Evolutionary conservation across 306 rosid genomes (phyloP).

Genomic region (Lagenaria siceraria): DNA sequence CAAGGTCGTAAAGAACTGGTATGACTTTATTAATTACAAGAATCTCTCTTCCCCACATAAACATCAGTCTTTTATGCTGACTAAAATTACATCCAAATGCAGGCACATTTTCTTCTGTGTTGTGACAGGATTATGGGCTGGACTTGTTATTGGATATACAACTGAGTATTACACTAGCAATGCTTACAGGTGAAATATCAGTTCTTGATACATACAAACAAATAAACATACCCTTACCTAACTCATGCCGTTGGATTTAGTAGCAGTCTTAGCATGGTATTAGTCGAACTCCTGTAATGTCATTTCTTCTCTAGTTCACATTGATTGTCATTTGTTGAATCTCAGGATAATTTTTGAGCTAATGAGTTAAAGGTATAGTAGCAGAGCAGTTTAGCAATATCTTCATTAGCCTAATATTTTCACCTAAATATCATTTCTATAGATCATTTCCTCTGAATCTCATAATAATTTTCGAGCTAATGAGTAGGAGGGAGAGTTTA

Average conservation of each 20-base stretch:
- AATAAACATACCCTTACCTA: not conserved
- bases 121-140: conserved; percentile 61
- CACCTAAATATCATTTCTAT: too few relatives aligned
- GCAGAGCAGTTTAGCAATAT: not conserved
- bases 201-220: not conserved
- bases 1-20: conserved; percentile 57
- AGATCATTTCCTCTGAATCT: not conserved
- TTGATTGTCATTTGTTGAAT: not conserved
- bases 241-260: not conserved
- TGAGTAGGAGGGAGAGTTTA: not conserved
- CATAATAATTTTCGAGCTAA: not conserved
- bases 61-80: not conserved
- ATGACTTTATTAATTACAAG: not conserved
- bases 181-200: conserved; percentile 46
- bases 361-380: not conserved
- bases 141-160: conserved; percentile 61
- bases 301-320: not conserved
- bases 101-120: conserved; percentile 75
- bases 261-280: not conserved
- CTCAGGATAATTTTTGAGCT: not conserved
- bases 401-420: too few relatives aligned
- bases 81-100: conserved; percentile 11
- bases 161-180: conserved; percentile 63
- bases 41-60: not conserved
- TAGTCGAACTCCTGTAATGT: not conserved